Base-by-base conservation (phyloP, 2,329 filamentous ascomycete genomes). In the Colletotrichum sp. region DNA sequence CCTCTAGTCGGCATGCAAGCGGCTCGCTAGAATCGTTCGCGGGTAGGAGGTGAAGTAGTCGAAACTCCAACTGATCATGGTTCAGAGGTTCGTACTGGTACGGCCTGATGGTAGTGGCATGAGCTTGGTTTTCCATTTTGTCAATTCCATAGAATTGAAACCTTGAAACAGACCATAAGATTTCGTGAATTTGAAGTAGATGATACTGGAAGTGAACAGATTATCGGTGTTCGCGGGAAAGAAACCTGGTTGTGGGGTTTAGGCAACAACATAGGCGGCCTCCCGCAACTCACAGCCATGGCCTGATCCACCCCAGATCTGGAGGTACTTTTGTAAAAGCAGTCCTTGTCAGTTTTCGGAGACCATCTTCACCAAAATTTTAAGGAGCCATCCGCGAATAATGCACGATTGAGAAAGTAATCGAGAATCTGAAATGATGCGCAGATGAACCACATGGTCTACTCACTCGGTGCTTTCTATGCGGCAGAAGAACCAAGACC, bases 131-230 rank as follows among this genome's bases (percentile, higher is more conserved):
- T 6, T 21, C 12, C 44, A 52, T 52, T 52, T 6, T 21, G 7
- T 52, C 32, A 32, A 32, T 32, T 32, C 2, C 32, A 13, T 13
- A 32, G 1, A 13, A 13, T 32, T 32, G 32, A 13, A 13, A 9
- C 10, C 4, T 52, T 21, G 3, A 13, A 21, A 12, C 1, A 52
- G n/a, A 0, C 0, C 10, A 3, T 13, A 8, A 13, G 44, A 6
- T 8, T 24, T 21, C 13, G 44, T 21, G 13, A 52, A 12, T 21
- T 13, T 21, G n/a, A 52, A 52, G 44, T 12, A 4, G n/a, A 52
- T 52, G 1, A 52, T 21, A 21, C 7, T 52, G 44, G 6, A 52
- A 21, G 6, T 21, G 4, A 52, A 24, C 44, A 13, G 10, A 52
- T 52, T 24, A 4, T 21, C 44, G 2, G 44, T 52, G 5, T 8